Conservation (phyloP, 2,329 filamentous ascomycete genomes). For the Dryadomyces quercivorus region DNA sequence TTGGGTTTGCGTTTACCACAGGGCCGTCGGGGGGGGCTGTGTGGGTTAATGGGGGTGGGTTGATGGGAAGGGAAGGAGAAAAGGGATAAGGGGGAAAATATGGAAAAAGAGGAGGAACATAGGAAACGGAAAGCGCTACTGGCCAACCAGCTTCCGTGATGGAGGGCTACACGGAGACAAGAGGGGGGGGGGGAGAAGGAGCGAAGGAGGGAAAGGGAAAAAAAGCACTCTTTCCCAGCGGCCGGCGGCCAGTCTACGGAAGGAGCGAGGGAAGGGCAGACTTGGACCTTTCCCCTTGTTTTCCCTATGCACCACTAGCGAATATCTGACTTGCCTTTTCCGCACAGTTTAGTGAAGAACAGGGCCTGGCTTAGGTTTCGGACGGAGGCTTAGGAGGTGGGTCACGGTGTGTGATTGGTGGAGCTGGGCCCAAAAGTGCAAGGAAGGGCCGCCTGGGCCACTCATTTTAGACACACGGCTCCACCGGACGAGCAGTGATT, state of each 20-base stretch:
- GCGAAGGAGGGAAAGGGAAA: neutral
- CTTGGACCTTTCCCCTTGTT: neutral
- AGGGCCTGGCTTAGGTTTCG: conserved; percentile 12
- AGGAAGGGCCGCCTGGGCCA: neutral
- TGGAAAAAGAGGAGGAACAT: neutral
- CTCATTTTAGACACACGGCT: neutral
- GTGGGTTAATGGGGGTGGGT: conserved; percentile 1
- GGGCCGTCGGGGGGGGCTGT: neutral
- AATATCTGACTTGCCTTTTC: no score
- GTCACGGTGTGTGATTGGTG: conserved; percentile 8
- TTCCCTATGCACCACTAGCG: neutral
- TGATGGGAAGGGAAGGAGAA: neutral
- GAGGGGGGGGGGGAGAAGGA: neutral
- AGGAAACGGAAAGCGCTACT: neutral
- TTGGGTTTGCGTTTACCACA: neutral
- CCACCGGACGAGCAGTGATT: neutral
- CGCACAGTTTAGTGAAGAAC: no score
- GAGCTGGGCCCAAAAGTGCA: neutral
- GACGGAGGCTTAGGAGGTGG: conserved; percentile 8
- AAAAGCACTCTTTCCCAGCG: neutral
- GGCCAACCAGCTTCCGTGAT: neutral
- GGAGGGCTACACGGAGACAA: no score
- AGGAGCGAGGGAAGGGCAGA: no score
- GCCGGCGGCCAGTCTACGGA: no score
- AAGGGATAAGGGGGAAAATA: neutral